Conservation (phyloP, 169 alveolate genomes). For the Plasmodium reichenowi region DNA sequence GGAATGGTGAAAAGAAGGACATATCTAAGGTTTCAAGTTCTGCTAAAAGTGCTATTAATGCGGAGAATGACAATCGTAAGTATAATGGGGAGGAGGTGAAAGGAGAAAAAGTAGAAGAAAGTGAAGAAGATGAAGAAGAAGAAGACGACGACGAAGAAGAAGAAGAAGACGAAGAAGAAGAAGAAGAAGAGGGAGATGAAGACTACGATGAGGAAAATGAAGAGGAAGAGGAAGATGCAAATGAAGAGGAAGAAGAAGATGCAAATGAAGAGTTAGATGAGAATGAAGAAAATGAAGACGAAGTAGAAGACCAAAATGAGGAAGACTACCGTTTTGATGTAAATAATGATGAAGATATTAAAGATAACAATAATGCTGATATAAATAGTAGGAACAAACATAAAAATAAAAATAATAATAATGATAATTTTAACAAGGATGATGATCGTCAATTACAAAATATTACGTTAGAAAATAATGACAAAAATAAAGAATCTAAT, state of each 20-base stretch:
- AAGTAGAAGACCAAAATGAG: neutral
- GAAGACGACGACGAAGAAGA: constrained; percentile 22
- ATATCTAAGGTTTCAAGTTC: constrained; percentile 11
- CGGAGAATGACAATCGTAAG: neutral
- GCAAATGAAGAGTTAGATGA: constrained; percentile 6
- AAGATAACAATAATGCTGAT: too few species aligned
- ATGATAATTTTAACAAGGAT: neutral
- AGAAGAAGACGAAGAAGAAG: constrained; percentile 15
- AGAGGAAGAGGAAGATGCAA: neutral
- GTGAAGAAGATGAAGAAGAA: constrained; percentile 1
- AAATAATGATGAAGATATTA: too few species aligned
- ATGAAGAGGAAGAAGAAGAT: neutral
- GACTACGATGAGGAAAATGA: constrained; percentile 7
- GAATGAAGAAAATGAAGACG: neutral
- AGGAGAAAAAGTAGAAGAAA: constrained; percentile 10
- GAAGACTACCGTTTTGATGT: too few species aligned
- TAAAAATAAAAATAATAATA: neutral
- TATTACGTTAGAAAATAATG: neutral
- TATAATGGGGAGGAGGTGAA: neutral
- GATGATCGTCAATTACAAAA: constrained; percentile 3
- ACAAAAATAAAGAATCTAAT: too few species aligned
- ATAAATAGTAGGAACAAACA: too few species aligned
- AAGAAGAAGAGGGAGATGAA: neutral
- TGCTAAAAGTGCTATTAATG: constrained; percentile 11
- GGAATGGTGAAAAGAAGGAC: constrained; percentile 7